Percentiles rank a stretch among this genome's conserved stretches.
Conservation (phyloP, 2,329 filamentous ascomycete genomes). For the Fusarium nygamai region DNA sequence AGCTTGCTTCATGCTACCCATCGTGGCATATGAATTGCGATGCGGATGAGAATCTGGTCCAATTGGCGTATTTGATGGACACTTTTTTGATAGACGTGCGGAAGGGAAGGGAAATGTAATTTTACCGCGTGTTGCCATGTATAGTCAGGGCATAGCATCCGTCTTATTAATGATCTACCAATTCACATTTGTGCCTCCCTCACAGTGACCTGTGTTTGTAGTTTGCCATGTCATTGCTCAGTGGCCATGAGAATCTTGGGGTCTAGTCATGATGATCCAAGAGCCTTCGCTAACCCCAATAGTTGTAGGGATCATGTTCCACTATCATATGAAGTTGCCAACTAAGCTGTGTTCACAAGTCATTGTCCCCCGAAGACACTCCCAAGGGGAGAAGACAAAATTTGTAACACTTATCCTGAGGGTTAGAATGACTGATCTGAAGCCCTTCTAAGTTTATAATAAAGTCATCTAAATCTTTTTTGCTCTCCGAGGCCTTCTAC, state of each 20-base stretch:
- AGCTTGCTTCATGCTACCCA: conserved; percentile 28
- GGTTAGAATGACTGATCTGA: no score
- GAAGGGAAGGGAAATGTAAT: conserved; percentile 52
- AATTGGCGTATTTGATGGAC: conserved; percentile 42
- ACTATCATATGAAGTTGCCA: background rate
- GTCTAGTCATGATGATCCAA: background rate
- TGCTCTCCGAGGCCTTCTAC: no score
- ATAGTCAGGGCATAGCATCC: conserved; percentile 45
- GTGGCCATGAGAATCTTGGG: no score
- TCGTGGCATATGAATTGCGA: conserved; percentile 26
- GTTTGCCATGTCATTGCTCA: no score
- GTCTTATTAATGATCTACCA: conserved; percentile 47
- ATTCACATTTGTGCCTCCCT: conserved; percentile 25
- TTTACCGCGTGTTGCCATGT: conserved; percentile 54
- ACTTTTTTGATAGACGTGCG: conserved; percentile 50
- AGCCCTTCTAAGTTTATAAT: no score
- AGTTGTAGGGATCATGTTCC: background rate
- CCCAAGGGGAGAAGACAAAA: background rate
- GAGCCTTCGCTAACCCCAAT: background rate
- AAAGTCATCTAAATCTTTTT: no score
- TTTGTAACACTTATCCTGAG: no score
- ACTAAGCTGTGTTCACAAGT: background rate
- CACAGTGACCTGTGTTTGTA: background rate
- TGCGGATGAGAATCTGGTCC: conserved; percentile 30
- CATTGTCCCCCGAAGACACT: background rate